phyloP scores from a whole-genome alignment of 768 basidiomycete genomes.

The Omphalotus guepiniiformis region DNA sequence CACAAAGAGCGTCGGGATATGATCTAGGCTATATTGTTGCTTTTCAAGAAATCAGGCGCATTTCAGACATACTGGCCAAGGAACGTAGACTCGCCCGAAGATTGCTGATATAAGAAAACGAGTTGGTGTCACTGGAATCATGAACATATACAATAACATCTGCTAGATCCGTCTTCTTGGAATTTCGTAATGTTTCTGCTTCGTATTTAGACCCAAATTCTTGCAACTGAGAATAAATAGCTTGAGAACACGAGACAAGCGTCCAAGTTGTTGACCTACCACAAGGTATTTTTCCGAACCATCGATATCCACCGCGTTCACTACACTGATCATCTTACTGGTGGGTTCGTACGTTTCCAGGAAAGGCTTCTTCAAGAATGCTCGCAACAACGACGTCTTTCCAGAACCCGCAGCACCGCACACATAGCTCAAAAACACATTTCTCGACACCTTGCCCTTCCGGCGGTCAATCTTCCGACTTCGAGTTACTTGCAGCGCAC shows the following conservation, averaged over 20 bases:
- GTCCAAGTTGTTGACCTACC: constrained; percentile 47
- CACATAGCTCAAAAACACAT: constrained; percentile 91
- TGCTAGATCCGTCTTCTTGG: constrained; percentile 87
- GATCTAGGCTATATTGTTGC: constrained; percentile 97
- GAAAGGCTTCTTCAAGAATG: constrained; percentile 84
- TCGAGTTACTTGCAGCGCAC: constrained; percentile 80
- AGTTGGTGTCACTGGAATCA: constrained; percentile 98
- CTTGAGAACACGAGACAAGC: neutral
- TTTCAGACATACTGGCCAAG: neutral
- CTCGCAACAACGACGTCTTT: constrained; percentile 82
- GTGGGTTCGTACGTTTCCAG: constrained; percentile 79
- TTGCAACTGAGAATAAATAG: constrained; percentile 63
- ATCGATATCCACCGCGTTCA: constrained; percentile 91
- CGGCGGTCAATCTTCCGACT: constrained; percentile 81
- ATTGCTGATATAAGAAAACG: constrained; percentile 97
- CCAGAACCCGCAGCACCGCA: constrained; percentile 95
- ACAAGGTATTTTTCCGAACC: constrained; percentile 96
- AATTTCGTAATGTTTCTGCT: constrained; percentile 80
- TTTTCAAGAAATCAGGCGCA: constrained; percentile 29
- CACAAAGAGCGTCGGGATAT: constrained; percentile 93
- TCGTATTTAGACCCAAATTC: constrained; percentile 98
- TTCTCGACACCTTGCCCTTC: constrained; percentile 83
- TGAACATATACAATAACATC: constrained; percentile 96
- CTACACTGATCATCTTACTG: constrained; percentile 84
- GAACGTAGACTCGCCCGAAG: constrained; percentile 58